Conservation (phyloP, 305 asterid species). For the Ajuga reptans region DNA sequence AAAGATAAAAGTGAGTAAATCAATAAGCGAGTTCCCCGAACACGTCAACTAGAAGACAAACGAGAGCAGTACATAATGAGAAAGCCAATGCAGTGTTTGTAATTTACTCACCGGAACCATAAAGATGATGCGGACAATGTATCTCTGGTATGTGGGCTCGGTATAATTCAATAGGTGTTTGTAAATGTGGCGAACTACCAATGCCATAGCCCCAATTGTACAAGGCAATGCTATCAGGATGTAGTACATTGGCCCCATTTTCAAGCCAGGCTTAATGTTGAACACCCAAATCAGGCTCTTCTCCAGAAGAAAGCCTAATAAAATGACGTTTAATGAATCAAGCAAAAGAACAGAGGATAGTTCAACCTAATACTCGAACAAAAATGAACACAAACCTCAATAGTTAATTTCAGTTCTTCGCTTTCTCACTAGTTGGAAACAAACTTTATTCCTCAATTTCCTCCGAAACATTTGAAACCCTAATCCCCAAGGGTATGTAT, state of each 20-base stretch:
- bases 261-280: constrained; percentile 15
- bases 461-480: constrained; percentile 3
- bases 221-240: constrained; percentile 83
- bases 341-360: background rate
- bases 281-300: constrained; percentile 17
- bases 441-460: constrained; percentile 14
- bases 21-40: background rate
- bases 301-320: constrained; percentile 24
- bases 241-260: constrained; percentile 78
- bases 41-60: background rate
- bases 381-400: constrained; percentile 25
- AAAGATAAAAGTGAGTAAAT: background rate
- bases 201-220: constrained; percentile 64
- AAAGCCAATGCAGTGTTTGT: background rate
- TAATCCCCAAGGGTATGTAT: constrained; percentile 20
- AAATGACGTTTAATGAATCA: background rate
- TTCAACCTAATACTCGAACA: background rate
- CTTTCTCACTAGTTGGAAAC: constrained; percentile 15
- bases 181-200: constrained; percentile 78
- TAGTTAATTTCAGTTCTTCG: constrained; percentile 7
- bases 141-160: constrained; percentile 93
- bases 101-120: constrained; percentile 93
- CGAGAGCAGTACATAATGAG: background rate
- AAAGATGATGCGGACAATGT: constrained; percentile 90
- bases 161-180: constrained; percentile 91